Percentiles rank a stretch among this genome's conserved stretches.
phyloP scores from a whole-genome alignment of 805 yeast genomes.

The Zygotorulaspora sp. region DNA sequence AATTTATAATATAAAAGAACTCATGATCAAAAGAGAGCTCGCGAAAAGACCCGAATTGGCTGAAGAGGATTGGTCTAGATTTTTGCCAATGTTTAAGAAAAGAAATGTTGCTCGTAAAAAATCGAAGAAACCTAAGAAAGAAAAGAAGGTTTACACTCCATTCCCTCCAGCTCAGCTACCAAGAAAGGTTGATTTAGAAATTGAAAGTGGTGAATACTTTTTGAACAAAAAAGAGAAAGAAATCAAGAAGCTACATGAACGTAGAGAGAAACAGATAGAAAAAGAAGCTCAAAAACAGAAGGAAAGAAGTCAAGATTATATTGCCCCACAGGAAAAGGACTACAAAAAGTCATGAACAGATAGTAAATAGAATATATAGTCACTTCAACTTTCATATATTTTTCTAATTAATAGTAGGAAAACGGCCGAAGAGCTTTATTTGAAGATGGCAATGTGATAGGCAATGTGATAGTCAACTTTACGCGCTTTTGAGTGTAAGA shows the following conservation, averaged over 20 bases:
- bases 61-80: conserved; percentile 93
- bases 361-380: conserved; percentile 18
- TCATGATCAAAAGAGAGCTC: conserved; percentile 94
- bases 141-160: conserved; percentile 85
- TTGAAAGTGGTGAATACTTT: conserved; percentile 98
- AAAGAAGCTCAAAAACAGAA: conserved; percentile 58
- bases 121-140: conserved; percentile 59
- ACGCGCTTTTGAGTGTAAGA: neutral
- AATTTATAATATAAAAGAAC: conserved; percentile 93
- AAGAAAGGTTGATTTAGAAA: conserved; percentile 93
- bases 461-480: too few relatives aligned
- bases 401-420: too few relatives aligned
- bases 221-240: conserved; percentile 81
- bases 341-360: conserved; percentile 43
- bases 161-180: conserved; percentile 98
- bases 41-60: conserved; percentile 94
- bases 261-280: conserved; percentile 72
- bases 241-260: conserved; percentile 63
- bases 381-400: too few relatives aligned
- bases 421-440: too few relatives aligned
- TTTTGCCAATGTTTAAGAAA: conserved; percentile 94
- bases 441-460: too few relatives aligned
- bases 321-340: conserved; percentile 76
- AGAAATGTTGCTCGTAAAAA: conserved; percentile 91
- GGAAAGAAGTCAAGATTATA: conserved; percentile 72